Evolutionary conservation across 2,329 filamentous ascomycete species (phyloP).

Genomic region (Aspergillus alliaceus): DNA sequence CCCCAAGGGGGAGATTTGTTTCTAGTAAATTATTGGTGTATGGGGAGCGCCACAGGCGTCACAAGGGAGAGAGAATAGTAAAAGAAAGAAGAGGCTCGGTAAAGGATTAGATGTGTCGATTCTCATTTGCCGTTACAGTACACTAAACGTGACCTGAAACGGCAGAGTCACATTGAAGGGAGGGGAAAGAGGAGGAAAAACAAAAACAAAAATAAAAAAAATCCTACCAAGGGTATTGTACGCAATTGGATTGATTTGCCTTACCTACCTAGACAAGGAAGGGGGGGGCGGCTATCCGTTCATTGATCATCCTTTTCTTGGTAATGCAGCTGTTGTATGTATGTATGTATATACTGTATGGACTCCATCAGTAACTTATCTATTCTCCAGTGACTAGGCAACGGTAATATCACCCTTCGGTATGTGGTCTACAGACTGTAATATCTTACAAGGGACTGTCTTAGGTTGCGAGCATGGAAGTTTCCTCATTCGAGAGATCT

Average conservation of each 20-base stretch:
- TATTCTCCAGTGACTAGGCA: background rate
- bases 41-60: background rate
- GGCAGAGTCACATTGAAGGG: conserved; percentile 6
- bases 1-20: background rate
- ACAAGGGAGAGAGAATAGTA: background rate
- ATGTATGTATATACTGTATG: too few species aligned
- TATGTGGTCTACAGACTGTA: too few species aligned
- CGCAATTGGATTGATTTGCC: background rate
- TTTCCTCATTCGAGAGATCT: background rate
- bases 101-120: background rate
- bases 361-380: too few species aligned
- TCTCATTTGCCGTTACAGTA: conserved; percentile 1
- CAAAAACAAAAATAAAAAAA: background rate
- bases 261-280: too few species aligned
- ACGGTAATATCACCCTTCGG: background rate
- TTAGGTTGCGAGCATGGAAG: background rate
- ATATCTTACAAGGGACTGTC: too few species aligned
- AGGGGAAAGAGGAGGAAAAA: background rate
- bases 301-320: too few species aligned
- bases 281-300: too few species aligned
- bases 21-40: background rate
- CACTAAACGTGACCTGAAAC: conserved; percentile 14
- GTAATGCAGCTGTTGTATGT: too few species aligned
- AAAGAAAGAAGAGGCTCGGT: background rate
- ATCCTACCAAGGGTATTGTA: background rate